Evolutionary conservation across 495 filamentous ascomycete species (phyloP).

Genomic region (Aspergillus leporis): DNA sequence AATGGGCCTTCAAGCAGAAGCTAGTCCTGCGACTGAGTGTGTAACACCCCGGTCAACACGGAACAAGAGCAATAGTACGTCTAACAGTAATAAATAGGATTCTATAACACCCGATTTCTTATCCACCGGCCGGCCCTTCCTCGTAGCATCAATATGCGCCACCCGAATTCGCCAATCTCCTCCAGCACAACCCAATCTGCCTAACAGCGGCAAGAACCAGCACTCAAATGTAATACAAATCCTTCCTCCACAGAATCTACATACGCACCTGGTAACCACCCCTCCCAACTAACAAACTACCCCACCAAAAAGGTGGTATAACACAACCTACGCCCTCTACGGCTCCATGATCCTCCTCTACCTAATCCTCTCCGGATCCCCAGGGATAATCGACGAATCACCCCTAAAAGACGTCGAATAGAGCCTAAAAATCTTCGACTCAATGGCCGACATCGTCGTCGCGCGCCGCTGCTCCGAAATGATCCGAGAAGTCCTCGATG

Average conservation of each 20-base stretch:
- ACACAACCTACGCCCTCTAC: conserved; percentile 32
- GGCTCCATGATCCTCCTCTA: conserved; percentile 27
- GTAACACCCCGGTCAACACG: no score
- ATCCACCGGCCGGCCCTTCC: conserved; percentile 30
- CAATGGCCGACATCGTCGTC: conserved; percentile 30
- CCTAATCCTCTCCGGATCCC: conserved; percentile 26
- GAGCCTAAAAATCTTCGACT: conserved; percentile 28
- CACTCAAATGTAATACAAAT: conserved; percentile 32
- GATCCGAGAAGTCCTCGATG: conserved; percentile 26
- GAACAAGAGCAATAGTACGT: no score
- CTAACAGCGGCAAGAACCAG: conserved; percentile 24
- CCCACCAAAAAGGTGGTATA: conserved; percentile 32
- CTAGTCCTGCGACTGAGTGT: conserved; percentile 25
- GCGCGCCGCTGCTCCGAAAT: conserved; percentile 29
- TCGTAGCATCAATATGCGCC: conserved; percentile 20
- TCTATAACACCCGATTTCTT: conserved; percentile 29
- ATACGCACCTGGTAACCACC: conserved; percentile 28
- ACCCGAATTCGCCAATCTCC: conserved; percentile 12
- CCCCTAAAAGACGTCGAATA: conserved; percentile 28
- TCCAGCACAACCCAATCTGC: conserved; percentile 24
- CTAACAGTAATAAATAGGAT: no score
- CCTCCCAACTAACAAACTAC: not conserved
- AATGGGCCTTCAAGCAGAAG: conserved; percentile 34
- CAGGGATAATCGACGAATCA: conserved; percentile 21
- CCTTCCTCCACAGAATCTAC: conserved; percentile 31